Evolutionary conservation across 371 early-diverging fungal species (phyloP), one percentile per base, ranked within the genome.

Genomic region (Mucor velutinosus): DNA sequence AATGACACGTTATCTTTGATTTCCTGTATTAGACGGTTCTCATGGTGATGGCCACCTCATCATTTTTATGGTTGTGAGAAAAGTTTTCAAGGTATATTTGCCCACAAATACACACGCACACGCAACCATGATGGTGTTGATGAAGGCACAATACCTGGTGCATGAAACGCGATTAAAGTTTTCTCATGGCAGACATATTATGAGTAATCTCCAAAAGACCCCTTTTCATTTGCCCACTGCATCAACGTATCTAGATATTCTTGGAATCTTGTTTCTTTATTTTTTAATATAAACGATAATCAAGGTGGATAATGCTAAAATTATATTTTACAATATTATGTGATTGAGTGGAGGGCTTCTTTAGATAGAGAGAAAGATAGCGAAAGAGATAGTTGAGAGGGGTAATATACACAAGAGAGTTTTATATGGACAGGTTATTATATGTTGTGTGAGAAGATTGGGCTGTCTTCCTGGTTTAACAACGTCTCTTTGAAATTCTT

Each of bases 401-500:
- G 55, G 55, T 55, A 55, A 55, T 55, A 55, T 55, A 55, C 55
- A 55, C 55, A 55, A 55, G 55, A 27, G 55, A 55, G n/a, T 21
- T 55, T 41, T 41, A 41, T 55, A 55, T 55, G 55, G 55, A 55
- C 55, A 55, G 7, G 55, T 29, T 21, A 47, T 47, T 47, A 47
- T 39, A 39, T 19, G 47, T 47, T 47, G 47, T 47, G 47, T 47
- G 47, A 47, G 47, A 47, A 47, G 47, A 19, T 47, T 41, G 17
- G 41, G 41, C 41, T 47, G 14, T 55, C 25, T 55, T 55, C 21
- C 37, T 23, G 21, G 23, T 59, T 39, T 47, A 59, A 23, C 58
- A 59, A 12, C 39, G 66, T 47, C 47, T 58, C 51, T 65, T 65
- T 15, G 39, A 27, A 19, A 17, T 35, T 49, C 51, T 58, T 47